Base-by-base conservation (phyloP, 1,139 yeast species). In the Yarrowia galli region DNA sequence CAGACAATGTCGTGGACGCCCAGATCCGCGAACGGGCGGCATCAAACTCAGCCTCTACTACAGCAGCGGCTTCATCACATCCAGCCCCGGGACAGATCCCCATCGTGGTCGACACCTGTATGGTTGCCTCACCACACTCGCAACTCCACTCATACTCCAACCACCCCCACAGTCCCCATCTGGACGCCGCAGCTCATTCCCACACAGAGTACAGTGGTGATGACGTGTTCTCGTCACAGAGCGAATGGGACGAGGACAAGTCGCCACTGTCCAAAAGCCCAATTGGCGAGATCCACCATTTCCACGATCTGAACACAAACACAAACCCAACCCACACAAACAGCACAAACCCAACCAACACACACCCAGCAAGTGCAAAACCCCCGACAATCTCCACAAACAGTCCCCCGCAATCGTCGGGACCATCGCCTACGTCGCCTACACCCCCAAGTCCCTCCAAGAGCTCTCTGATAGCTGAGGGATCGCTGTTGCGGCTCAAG, bases 401-500 rank as follows among this genome's bases (percentile, higher is more conserved):
- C 45, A 36, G 32, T 20, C 60, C 60, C 2, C 60, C 60, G 1
- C 60, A 53, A 7, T 53, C 60, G 15, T 53, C 65, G 3, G 56
- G 23, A 13, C 46, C 67, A 23, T 22, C 53, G 36, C 28, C 67
- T 28, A 46, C 69, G 42, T 32, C 66, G 9, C 32, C 68, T 18
- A 42, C 68, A 22, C 42, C 56, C 13, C 61, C 68, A 1, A 25
- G 36, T 2, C 46, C 61, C 2, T 25, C 46, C 10, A 38, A 8
- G 3, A 23, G 43, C 20, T 43, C 40, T 7, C 67, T 25, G 22
- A 58, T 8, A 76, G 85, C 20, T 81, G 81, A 64, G 75, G 88
- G 88, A 0, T 76, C 78, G 63, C 71, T 85, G 22, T 72, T 79
- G 45, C 75, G 84, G 6, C 75, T 84, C 22, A 78, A 79, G 67